A percentile compares a stretch with the other conserved stretches of the same genome.
These are phyloP conservation scores for Pisolithus sp. DNA, from an alignment of 768 basidiomycete genomes.

Conservation along the genomic window DNA sequence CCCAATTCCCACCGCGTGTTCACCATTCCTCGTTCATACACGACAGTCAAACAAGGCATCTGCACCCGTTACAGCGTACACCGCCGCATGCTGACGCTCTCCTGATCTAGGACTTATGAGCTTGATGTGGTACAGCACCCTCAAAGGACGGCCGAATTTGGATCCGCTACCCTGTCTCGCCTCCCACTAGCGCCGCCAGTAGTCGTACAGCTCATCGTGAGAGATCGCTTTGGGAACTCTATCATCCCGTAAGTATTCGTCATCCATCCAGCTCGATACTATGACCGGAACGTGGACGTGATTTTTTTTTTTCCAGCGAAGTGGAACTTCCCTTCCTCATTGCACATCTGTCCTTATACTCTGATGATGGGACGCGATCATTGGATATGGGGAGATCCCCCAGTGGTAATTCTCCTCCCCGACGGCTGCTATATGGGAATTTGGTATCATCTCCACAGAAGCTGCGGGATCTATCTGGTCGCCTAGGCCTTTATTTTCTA, in stretches of 20 bases:
- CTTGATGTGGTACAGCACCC: conserved; percentile 87
- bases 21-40: conserved; percentile 54
- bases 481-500: conserved; percentile 78
- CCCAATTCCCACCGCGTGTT: conserved; percentile 40
- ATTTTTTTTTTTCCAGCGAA: conserved; percentile 46
- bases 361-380: conserved; percentile 56
- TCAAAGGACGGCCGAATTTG: conserved; percentile 75
- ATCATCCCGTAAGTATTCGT: conserved; percentile 67
- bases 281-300: conserved; percentile 12
- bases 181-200: conserved; percentile 81
- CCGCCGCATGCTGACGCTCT: conserved; percentile 14
- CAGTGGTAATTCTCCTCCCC: conserved; percentile 35
- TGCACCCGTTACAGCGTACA: conserved; percentile 10
- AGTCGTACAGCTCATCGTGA: conserved; percentile 71
- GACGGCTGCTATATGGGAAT: conserved; percentile 74
- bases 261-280: conserved; percentile 12
- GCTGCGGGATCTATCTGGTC: conserved; percentile 74
- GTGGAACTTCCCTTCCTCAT: conserved; percentile 83
- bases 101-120: conserved; percentile 53
- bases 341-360: conserved; percentile 72
- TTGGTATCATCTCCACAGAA: conserved; percentile 78
- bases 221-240: conserved; percentile 62
- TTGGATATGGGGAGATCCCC: conserved; percentile 62
- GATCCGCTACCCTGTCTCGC: conserved; percentile 64
- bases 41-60: conserved; percentile 49